Evolutionary conservation across 2,329 filamentous ascomycete genomes (phyloP), one percentile per base, ranked within the genome.

Genomic region (Aphanocladium album): DNA sequence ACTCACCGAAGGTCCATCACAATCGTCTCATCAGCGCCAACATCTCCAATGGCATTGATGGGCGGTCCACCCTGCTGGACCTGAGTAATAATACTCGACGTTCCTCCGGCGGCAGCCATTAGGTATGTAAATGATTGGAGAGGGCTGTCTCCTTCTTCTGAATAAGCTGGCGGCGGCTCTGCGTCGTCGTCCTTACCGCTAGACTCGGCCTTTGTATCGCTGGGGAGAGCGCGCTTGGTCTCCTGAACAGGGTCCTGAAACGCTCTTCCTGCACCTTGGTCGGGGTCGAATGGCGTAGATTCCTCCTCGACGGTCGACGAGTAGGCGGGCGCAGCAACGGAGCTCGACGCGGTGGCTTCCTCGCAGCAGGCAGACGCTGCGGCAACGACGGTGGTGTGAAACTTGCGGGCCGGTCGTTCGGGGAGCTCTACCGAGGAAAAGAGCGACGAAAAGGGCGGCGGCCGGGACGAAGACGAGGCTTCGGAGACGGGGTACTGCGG

Each of bases 71-170:
- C 89, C 77, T 99, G 95, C 74, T 96, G 93, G 69, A 99, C 95
- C 80, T 99, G 95, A 77, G 95, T 99, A 79, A 99, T 96, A 73
- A 99, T 96, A 85, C 95, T 98, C 80, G 93, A 89, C 69, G 93
- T 90, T 79, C 93, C 93, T 82, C 93, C 93, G 78, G 93, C 93
- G 74, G 92, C 90, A 78, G 95, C 93, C 95, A 99, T 99, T 74
- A 96, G 86, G 85, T 96, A 99, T 69, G 89, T 88, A 72, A 99
- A 99, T 61, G 91, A 91, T 63, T 89, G 84, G 74, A 99, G 86
- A 64, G 95, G 95, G 79, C 91, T 97, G 63, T 87, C 89, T 69
- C 93, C 93, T 85, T 98, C 93, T 67, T 98, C 93, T 67, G 90
- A 92, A 76, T 99, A 99, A 61, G 95, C 93, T 62, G 95, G 95